These are phyloP conservation scores for Bromus sterilis DNA, from an alignment of 176 grass and related monocot species.

Conservation along the genomic window DNA sequence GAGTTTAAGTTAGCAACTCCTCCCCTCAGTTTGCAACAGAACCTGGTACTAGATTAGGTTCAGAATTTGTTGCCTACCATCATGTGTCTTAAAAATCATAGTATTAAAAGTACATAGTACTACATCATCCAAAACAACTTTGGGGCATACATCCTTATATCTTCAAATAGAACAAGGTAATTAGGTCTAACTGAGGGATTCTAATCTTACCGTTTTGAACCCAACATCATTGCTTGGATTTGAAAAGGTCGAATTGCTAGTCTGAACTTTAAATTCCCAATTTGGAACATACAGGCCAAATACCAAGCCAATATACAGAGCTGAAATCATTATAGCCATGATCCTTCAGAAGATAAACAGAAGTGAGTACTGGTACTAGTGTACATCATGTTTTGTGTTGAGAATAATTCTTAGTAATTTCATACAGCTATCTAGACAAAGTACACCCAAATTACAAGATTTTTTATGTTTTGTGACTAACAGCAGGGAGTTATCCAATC, in stretches of 20 bases:
- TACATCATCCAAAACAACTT: neutral
- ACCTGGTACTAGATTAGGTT: neutral
- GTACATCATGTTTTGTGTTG: neutral
- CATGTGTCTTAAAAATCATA: neutral
- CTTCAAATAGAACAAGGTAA: neutral
- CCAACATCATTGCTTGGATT: conserved; percentile 19
- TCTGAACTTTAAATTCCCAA: conserved; percentile 80
- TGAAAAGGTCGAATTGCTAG: conserved; percentile 43
- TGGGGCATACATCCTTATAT: neutral
- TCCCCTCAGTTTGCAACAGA: neutral
- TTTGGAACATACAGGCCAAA: conserved; percentile 74
- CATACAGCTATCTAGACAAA: neutral
- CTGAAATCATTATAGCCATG: conserved; percentile 44
- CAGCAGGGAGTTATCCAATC: neutral
- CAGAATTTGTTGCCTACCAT: neutral
- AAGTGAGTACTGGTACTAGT: conserved; percentile 8
- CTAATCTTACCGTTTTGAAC: conserved; percentile 49
- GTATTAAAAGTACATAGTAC: neutral
- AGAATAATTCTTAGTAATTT: neutral
- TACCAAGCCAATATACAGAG: conserved; percentile 63
- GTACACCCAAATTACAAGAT: neutral
- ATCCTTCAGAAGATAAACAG: conserved; percentile 55
- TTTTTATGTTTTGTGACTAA: neutral
- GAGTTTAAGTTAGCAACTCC: neutral
- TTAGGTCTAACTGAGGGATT: neutral